Base-by-base conservation (phyloP, 2,329 filamentous ascomycete genomes). In the Corynespora cassiicola region DNA sequence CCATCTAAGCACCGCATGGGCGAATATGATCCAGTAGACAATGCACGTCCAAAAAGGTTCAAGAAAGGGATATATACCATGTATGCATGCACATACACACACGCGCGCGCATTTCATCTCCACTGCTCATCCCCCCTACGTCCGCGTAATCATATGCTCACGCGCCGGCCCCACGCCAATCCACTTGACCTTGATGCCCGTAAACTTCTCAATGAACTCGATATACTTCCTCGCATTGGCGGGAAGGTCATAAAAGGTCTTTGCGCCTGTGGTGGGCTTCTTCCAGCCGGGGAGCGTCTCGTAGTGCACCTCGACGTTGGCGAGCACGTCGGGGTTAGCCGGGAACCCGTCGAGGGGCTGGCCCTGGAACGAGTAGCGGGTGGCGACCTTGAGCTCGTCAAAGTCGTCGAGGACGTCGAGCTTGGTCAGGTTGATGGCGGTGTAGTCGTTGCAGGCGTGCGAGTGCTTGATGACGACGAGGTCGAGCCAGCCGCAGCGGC, bases 341-440 rank as follows among this genome's bases (percentile, higher is more conserved):
- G 82, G 87, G 76, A 87, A 89, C 9, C 77, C 81, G 12, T 79
- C 74, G 8, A 86, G 66, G 38, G 72, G 70, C 57, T 78, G 61
- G 27, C 79, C 80, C 33, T 79, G 76, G 58, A 80, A 52, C 9
- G 73, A 73, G 72, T 95, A 95, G 2, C 81, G 83, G 10, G 86
- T 80, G 12, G 86, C 87, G 33, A 88, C 76, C 66, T 90, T 87
- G 69, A 95, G 79, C 58, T 82, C 84, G 7, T 80, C 75, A 63
- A 95, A 90, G 20, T 80, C 80, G 63, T 90, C 87, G 11, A 90
- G 76, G 23, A 90, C 77, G 54, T 88, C 85, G 15, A 88, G 77
- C 68, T 85, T 85, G 40, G 81, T 85, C 39, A 85, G 70, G 69
- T 85, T 85, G 55, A 84, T 70, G 28, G 74, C 68, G 0, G 82